Conservation (phyloP, 108 stramenopile species). For the Fragilaria radians region DNA sequence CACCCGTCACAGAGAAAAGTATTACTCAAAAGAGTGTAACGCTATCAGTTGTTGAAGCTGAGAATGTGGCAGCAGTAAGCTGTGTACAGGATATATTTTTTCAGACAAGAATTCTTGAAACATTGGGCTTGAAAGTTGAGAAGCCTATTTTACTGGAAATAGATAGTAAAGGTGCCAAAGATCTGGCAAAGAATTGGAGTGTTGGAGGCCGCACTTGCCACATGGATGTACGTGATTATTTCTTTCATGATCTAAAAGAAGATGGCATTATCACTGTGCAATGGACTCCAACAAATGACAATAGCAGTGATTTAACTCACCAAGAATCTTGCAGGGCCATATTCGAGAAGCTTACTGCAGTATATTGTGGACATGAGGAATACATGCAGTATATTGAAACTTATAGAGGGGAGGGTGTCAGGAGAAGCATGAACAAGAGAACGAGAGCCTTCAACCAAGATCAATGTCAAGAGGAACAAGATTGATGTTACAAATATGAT, state of each 20-base stretch:
- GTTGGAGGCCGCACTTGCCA: constrained; percentile 27
- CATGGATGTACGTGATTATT: constrained; percentile 18
- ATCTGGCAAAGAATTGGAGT: constrained; percentile 31
- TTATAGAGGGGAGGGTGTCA: too few relatives aligned
- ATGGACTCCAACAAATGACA: too few relatives aligned
- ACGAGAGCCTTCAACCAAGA: too few relatives aligned
- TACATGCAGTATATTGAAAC: too few relatives aligned
- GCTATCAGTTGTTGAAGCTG: constrained; percentile 30
- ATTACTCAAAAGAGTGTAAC: constrained; percentile 21
- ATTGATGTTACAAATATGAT: too few relatives aligned
- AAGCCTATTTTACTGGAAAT: constrained; percentile 31
- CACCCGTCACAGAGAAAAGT: constrained; percentile 14
- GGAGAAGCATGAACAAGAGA: too few relatives aligned
- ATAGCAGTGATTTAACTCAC: too few relatives aligned
- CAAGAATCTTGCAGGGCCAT: too few relatives aligned
- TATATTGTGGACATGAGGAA: too few relatives aligned
- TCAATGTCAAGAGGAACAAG: too few relatives aligned
- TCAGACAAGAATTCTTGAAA: constrained; percentile 4
- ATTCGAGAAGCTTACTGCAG: too few relatives aligned
- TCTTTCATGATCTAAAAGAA: constrained; percentile 24
- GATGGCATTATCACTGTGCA: constrained; percentile 6
- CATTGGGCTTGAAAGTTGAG: constrained; percentile 22
- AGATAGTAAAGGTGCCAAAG: constrained; percentile 31
- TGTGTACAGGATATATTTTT: constrained; percentile 32
- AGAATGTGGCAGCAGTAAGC: constrained; percentile 20